Evolutionary conservation across 2,329 filamentous ascomycete species (phyloP).

Genomic region (Hyphodiscus sp.): DNA sequence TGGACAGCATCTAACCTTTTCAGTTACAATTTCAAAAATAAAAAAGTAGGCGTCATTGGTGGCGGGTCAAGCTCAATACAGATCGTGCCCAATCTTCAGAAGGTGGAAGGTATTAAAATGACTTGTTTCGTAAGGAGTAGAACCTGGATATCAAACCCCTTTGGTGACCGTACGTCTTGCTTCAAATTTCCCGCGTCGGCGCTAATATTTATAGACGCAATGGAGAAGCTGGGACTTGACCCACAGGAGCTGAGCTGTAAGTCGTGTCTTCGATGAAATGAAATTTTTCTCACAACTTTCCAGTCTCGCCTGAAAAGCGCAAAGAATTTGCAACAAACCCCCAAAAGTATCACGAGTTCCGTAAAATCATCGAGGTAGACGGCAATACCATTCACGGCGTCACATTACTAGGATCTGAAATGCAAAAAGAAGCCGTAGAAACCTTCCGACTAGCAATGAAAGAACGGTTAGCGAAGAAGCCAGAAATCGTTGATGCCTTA

Average conservation of each 20-base stretch:
- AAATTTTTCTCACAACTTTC: background rate
- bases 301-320: constrained; percentile 39
- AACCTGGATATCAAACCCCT: constrained; percentile 44
- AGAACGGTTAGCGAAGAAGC: constrained; percentile 35
- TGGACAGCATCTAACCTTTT: background rate
- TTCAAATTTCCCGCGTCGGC: background rate
- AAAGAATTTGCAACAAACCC: constrained; percentile 34
- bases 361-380: constrained; percentile 39
- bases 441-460: constrained; percentile 35
- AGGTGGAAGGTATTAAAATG: constrained; percentile 36
- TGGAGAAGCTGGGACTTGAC: constrained; percentile 38
- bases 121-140: constrained; percentile 43
- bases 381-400: constrained; percentile 38
- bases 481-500: constrained; percentile 28
- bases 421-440: constrained; percentile 32
- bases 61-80: constrained; percentile 47
- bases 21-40: constrained; percentile 42
- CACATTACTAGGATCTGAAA: constrained; percentile 32
- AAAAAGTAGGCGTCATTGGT: constrained; percentile 45
- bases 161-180: constrained; percentile 34
- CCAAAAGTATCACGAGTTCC: constrained; percentile 33
- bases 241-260: constrained; percentile 34
- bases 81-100: constrained; percentile 44
- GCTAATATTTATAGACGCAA: constrained; percentile 25
- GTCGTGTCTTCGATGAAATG: constrained; percentile 8